A percentile compares a stretch with the other conserved stretches of the same genome.
Conservation (phyloP, 176 grass and related monocot species). For the Eremochloa ophiuroides region DNA sequence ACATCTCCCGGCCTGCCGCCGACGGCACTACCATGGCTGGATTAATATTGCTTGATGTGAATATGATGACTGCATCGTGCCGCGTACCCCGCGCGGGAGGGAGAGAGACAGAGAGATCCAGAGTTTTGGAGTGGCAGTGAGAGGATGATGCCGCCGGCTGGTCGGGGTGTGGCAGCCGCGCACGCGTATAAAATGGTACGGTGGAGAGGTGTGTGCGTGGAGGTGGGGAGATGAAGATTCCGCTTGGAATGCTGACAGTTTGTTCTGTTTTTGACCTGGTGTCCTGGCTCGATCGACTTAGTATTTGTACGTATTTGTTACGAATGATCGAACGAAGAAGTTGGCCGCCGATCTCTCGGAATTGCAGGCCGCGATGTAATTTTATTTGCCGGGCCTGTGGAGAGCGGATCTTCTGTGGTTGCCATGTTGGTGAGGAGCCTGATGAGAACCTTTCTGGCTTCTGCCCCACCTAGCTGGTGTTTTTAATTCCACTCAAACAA, state of each 20-base stretch:
- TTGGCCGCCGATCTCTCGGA: background rate
- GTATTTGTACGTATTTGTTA: background rate
- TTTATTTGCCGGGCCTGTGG: slow-evolving; percentile 11
- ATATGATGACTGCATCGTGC: background rate
- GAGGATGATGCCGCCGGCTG: background rate
- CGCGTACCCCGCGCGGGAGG: background rate
- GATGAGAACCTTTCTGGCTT: background rate
- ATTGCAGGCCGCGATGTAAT: slow-evolving; percentile 32
- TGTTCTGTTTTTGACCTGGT: slow-evolving; percentile 32
- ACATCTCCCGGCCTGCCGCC: background rate
- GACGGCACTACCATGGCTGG: slow-evolving; percentile 35
- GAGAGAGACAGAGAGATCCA: too few species aligned
- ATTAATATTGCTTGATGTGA: background rate
- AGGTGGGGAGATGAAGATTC: slow-evolving; percentile 15
- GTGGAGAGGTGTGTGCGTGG: background rate
- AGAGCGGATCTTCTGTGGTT: background rate
- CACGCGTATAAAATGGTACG: slow-evolving; percentile 4
- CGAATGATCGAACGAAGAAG: background rate
- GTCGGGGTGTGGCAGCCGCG: background rate
- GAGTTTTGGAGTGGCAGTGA: background rate
- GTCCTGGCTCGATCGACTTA: slow-evolving; percentile 12
- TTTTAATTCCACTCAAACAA: too few species aligned
- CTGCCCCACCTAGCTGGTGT: too few species aligned
- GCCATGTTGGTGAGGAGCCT: background rate
- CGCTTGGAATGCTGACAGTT: slow-evolving; percentile 23